phyloP scores from a whole-genome alignment of 306 rosid species.

The Vigna hirtella region DNA sequence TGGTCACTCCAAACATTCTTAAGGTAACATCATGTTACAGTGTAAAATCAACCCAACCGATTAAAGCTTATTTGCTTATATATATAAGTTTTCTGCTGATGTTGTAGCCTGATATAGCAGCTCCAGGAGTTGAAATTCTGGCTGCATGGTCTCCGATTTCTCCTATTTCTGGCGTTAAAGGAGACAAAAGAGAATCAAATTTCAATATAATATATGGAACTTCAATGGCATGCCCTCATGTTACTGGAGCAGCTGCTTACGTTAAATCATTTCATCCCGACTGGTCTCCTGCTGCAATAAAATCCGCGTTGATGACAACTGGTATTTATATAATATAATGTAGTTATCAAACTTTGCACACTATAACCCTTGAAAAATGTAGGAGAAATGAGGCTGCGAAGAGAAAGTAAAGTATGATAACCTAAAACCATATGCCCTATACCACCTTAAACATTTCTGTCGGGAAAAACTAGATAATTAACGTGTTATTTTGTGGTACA shows the following conservation, averaged over 20 bases:
- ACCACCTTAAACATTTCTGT: too few relatives aligned
- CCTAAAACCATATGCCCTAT: too few relatives aligned
- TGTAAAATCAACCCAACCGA: neutral
- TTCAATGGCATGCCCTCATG: slow-evolving; percentile 65
- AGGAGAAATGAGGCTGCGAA: too few relatives aligned
- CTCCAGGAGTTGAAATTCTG: slow-evolving; percentile 52
- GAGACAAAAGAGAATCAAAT: neutral
- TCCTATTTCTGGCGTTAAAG: neutral
- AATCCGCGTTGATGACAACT: slow-evolving; percentile 11
- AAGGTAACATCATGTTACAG: neutral
- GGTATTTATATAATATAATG: neutral
- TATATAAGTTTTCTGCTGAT: neutral
- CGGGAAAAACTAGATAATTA: too few relatives aligned
- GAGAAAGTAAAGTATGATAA: too few relatives aligned
- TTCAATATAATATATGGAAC: slow-evolving; percentile 44
- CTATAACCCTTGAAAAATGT: too few relatives aligned
- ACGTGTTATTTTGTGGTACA: too few relatives aligned
- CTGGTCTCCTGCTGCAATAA: slow-evolving; percentile 4
- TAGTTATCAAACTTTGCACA: too few relatives aligned
- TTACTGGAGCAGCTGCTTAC: slow-evolving; percentile 8
- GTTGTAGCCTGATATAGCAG: slow-evolving; percentile 55
- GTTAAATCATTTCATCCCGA: neutral
- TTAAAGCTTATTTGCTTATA: neutral
- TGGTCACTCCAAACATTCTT: neutral
- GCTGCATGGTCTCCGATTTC: slow-evolving; percentile 47